Percentiles rank a stretch among this genome's conserved stretches.
Conservation (phyloP, 106 monocot genomes). For the Dendrobium chrysotoxum region DNA sequence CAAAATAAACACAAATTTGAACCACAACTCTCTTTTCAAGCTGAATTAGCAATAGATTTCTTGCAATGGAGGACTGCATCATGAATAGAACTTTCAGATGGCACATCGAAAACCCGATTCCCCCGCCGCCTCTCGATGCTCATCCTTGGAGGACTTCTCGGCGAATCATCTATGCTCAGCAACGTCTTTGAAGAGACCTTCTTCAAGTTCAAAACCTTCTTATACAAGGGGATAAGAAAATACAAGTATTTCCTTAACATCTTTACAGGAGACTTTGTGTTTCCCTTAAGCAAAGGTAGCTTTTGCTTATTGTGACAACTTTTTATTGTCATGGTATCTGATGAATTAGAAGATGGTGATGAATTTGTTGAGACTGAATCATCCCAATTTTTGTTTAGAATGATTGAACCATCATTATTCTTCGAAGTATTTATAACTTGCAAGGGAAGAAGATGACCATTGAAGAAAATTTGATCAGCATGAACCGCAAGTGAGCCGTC, state of each 20-base stretch:
- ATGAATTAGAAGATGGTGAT: neutral
- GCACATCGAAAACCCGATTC: conserved; percentile 10
- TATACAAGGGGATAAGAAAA: conserved; percentile 24
- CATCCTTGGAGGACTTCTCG: neutral
- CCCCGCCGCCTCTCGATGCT: conserved; percentile 6
- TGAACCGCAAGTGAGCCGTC: neutral
- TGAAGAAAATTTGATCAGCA: conserved; percentile 8
- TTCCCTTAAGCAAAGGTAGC: neutral
- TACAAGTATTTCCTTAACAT: conserved; percentile 26
- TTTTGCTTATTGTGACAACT: neutral
- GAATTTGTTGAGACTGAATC: neutral
- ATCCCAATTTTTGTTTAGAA: neutral
- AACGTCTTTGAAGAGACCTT: neutral
- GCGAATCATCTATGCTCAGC: neutral
- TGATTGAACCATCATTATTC: neutral
- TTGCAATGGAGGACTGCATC: conserved; percentile 62
- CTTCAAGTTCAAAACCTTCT: conserved; percentile 25
- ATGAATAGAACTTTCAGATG: conserved; percentile 30
- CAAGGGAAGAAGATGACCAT: neutral
- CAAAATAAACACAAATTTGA: neutral
- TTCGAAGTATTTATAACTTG: neutral
- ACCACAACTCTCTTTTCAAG: conserved; percentile 9
- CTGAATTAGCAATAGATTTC: conserved; percentile 23
- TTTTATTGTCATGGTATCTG: neutral
- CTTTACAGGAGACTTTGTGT: conserved; percentile 6